Evolutionary conservation across 139 green algal species (phyloP).

Genomic region (Desmodesmus armatus): DNA sequence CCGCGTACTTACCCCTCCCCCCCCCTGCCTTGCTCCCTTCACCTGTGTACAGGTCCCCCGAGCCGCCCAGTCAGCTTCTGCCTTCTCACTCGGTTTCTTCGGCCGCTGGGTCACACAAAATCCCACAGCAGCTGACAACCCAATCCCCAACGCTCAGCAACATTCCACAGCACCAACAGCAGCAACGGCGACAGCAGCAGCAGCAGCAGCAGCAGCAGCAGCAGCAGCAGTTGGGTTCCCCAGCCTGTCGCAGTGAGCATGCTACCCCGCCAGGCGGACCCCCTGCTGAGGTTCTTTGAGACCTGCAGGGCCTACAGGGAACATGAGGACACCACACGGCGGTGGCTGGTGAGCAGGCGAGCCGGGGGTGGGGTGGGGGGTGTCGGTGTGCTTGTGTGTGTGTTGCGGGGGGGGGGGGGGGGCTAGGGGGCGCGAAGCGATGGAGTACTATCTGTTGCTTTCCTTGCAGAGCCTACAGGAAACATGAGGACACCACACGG

Average conservation of each 20-base stretch:
- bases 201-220: slow-evolving; percentile 17
- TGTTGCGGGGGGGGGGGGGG: no score
- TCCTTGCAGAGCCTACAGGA: slow-evolving; percentile 57
- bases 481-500: slow-evolving; percentile 54
- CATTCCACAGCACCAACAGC: background rate
- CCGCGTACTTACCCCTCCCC: no score
- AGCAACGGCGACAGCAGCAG: slow-evolving; percentile 6
- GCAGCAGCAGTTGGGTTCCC: slow-evolving; percentile 6
- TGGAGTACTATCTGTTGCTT: no score
- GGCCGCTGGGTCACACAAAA: no score
- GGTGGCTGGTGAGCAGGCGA: slow-evolving; percentile 59
- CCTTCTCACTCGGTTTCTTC: slow-evolving; percentile 63
- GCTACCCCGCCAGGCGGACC: slow-evolving; percentile 60
- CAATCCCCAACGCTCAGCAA: no score
- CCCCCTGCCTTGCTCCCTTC: no score
- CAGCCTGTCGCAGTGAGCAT: slow-evolving; percentile 66
- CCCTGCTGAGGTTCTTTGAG: slow-evolving; percentile 69
- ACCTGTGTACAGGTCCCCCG: slow-evolving; percentile 50
- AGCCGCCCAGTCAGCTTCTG: slow-evolving; percentile 55
- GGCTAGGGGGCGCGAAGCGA: no score
- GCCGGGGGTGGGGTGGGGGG: no score
- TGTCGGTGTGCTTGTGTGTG: no score
- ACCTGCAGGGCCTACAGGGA: slow-evolving; percentile 56
- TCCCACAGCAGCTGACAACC: slow-evolving; percentile 10
- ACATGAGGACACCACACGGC: slow-evolving; percentile 52